Evolutionary conservation across 257 asterid genomes (phyloP).

Genomic region (Henckelia pumila): DNA sequence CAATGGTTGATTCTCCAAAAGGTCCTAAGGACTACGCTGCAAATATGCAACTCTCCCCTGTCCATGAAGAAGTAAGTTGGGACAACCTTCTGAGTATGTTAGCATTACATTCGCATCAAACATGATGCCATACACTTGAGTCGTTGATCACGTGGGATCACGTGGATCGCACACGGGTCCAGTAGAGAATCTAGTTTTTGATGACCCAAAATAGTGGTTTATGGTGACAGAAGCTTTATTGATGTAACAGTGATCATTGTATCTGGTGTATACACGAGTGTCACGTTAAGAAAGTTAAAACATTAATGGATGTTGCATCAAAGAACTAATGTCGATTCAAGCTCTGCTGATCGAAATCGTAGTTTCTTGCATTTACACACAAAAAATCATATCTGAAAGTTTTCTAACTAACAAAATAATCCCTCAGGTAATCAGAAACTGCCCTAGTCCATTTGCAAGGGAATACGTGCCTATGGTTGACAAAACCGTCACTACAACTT

Average conservation of each 20-base stretch:
- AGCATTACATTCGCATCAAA: not conserved
- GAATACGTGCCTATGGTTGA: constrained; percentile 41
- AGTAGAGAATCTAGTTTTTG: not conserved
- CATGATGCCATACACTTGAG: not conserved
- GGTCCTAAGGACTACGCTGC: constrained; percentile 12
- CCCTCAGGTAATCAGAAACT: constrained; percentile 29
- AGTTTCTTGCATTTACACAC: not conserved
- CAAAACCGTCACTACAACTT: constrained; percentile 47
- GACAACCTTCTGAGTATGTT: not conserved
- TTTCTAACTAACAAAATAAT: constrained; percentile 8
- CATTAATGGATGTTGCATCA: not conserved
- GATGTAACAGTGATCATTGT: no score
- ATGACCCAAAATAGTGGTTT: not conserved
- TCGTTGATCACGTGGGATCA: not conserved
- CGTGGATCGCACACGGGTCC: not conserved
- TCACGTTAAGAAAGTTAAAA: not conserved
- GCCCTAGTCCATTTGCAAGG: constrained; percentile 17
- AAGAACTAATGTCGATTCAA: not conserved
- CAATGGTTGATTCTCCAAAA: constrained; percentile 29
- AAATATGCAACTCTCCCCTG: constrained; percentile 46
- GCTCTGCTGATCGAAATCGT: not conserved
- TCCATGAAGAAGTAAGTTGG: constrained; percentile 63
- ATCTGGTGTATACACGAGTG: not conserved
- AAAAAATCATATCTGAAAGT: no score
- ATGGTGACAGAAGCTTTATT: not conserved